A percentile compares a stretch with the other conserved stretches of the same genome.
These are phyloP conservation scores for Solanum lycopersicoides DNA, from an alignment of 257 asterid species.

Conservation along the genomic window DNA sequence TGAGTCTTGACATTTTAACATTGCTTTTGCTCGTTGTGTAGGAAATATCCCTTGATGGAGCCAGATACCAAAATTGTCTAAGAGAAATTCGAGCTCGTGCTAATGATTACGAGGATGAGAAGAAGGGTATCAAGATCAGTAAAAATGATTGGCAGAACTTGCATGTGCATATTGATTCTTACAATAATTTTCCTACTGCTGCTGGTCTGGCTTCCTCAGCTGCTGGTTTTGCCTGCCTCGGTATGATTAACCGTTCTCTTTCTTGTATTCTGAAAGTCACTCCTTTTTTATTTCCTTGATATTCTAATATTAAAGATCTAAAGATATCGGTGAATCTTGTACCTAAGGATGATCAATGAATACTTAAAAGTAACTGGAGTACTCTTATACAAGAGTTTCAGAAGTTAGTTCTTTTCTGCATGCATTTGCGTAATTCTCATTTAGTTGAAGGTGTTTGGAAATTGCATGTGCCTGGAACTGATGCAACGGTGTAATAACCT, in stretches of 20 bases:
- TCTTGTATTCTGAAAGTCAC: background rate
- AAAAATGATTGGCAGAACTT: constrained; percentile 88
- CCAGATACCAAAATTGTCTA: constrained; percentile 76
- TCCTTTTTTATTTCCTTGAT: background rate
- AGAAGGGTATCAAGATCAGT: constrained; percentile 73
- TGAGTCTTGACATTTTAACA: background rate
- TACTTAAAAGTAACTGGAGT: background rate
- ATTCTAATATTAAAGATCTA: background rate
- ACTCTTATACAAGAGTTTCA: background rate
- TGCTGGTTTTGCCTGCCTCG: constrained; percentile 98
- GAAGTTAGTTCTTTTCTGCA: background rate
- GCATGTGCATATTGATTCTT: constrained; percentile 79
- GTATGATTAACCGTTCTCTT: constrained; percentile 21
- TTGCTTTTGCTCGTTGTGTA: constrained; percentile 24
- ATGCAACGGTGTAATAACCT: background rate
- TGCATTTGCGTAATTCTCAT: background rate
- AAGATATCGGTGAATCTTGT: background rate
- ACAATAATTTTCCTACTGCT: constrained; percentile 95
- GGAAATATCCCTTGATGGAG: constrained; percentile 98
- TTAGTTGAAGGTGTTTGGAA: background rate
- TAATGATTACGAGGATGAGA: constrained; percentile 72
- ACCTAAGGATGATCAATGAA: background rate
- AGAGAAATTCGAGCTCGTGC: constrained; percentile 94
- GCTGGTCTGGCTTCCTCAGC: constrained; percentile 99
- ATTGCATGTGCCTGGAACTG: background rate